Evolutionary conservation across 2,329 filamentous ascomycete species (phyloP).

Genomic region (Fusarium coicis): DNA sequence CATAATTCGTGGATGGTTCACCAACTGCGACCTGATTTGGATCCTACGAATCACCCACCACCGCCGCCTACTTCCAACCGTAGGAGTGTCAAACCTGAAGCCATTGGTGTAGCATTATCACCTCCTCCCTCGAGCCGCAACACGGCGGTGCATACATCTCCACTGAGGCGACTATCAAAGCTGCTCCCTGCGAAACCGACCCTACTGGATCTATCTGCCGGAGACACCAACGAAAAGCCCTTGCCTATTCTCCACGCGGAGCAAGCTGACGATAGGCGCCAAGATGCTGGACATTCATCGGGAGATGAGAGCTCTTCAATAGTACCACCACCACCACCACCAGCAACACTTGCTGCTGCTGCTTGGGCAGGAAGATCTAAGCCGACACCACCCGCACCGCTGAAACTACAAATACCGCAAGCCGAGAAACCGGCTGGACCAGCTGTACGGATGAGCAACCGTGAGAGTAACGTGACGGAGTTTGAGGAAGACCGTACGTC

Average conservation of each 20-base stretch:
- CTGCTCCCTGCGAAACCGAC: conserved; percentile 60
- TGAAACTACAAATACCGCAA: conserved; percentile 47
- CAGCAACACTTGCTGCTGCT: conserved; percentile 12
- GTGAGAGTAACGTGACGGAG: conserved; percentile 61
- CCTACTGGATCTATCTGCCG: conserved; percentile 47
- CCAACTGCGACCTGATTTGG: conserved; percentile 36
- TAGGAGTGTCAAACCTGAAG: conserved; percentile 49
- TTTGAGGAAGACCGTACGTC: conserved; percentile 61
- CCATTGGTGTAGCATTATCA: conserved; percentile 60
- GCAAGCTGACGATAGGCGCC: conserved; percentile 14
- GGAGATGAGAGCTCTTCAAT: conserved; percentile 15
- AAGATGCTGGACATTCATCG: conserved; percentile 8
- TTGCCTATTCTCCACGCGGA: conserved; percentile 25
- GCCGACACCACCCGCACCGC: conserved; percentile 37
- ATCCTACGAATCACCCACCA: conserved; percentile 33
- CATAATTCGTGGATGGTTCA: conserved; percentile 45
- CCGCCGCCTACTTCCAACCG: conserved; percentile 42
- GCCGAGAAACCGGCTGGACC: conserved; percentile 3
- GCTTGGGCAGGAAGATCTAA: conserved; percentile 29
- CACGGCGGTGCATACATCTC: conserved; percentile 34
- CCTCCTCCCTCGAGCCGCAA: conserved; percentile 39
- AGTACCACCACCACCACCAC: conserved; percentile 22
- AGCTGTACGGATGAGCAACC: conserved; percentile 31
- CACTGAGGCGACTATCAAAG: conserved; percentile 53
- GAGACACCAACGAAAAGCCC: conserved; percentile 29